phyloP scores from a whole-genome alignment of 306 rosid genomes.

The Potentilla sterilis region DNA sequence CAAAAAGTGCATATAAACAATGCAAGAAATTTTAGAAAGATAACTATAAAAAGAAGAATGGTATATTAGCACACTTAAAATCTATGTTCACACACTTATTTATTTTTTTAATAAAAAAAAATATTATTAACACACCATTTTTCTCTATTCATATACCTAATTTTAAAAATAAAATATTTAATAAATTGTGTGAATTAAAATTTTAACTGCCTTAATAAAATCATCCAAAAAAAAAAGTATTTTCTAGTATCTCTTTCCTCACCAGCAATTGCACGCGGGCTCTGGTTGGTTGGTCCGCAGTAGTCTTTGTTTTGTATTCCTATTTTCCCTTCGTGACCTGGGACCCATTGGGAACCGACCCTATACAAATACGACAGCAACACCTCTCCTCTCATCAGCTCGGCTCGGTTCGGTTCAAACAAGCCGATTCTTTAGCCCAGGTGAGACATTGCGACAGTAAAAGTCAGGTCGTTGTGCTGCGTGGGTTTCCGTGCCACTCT shows the following conservation, averaged over 20 bases:
- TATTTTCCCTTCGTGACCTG: conserved; percentile 18
- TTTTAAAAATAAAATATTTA: no score
- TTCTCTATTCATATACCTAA: no score
- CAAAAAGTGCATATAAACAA: conserved; percentile 42
- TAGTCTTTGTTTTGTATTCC: conserved; percentile 9
- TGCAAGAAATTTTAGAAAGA: conserved; percentile 19
- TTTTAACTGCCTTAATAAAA: no score
- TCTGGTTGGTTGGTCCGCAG: conserved; percentile 69
- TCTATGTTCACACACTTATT: no score
- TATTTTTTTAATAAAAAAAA: no score
- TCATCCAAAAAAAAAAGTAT: no score
- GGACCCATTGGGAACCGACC: conserved; percentile 59
- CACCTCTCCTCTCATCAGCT: conserved; percentile 69
- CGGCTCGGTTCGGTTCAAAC: conserved; percentile 18
- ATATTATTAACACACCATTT: no score
- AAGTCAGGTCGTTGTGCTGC: not conserved
- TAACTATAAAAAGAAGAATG: not conserved
- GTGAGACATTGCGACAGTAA: not conserved
- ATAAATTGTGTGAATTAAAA: no score
- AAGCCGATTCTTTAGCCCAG: not conserved
- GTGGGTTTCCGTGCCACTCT: conserved; percentile 22
- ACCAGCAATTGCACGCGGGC: conserved; percentile 57
- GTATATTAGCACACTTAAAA: no score
- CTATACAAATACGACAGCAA: conserved; percentile 53
- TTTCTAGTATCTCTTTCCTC: not conserved